Conservation (phyloP, 192 early-diverging fungal genomes). For the Rhizophagus clarus region DNA sequence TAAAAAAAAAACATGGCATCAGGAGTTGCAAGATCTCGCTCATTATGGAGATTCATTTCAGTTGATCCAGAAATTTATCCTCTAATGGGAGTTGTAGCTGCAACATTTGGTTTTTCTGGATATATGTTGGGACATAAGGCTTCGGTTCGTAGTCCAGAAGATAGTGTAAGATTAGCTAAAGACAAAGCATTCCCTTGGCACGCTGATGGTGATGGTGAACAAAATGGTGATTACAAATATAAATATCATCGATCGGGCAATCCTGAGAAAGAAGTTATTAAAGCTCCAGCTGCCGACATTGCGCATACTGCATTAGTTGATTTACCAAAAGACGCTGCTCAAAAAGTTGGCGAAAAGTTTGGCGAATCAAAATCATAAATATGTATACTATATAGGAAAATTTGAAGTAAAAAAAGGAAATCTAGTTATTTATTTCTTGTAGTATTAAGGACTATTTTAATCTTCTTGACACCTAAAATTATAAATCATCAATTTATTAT, state of each 20-base stretch:
- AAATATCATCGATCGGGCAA: constrained; percentile 26
- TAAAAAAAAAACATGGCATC: constrained; percentile 7
- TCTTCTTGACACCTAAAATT: too few species aligned
- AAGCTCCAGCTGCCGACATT: constrained; percentile 28
- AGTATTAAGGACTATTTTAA: too few species aligned
- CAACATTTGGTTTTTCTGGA: constrained; percentile 18
- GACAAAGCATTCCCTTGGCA: constrained; percentile 30
- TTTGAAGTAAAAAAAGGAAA: too few species aligned
- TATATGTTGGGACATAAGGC: constrained; percentile 34
- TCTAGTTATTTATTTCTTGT: too few species aligned
- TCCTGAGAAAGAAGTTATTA: neutral
- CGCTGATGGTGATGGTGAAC: neutral
- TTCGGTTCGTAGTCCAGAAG: neutral
- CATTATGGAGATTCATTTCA: constrained; percentile 25
- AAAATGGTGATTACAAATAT: constrained; percentile 30
- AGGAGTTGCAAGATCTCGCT: constrained; percentile 17
- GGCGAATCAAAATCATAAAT: too few species aligned
- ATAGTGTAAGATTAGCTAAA: constrained; percentile 14
- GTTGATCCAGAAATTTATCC: constrained; percentile 38
- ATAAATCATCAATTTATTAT: too few species aligned
- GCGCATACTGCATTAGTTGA: constrained; percentile 29
- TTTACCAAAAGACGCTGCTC: constrained; percentile 7
- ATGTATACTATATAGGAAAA: too few species aligned
- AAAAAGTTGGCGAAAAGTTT: neutral
- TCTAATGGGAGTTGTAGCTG: constrained; percentile 26